Percentiles rank a stretch among this genome's conserved stretches.
Evolutionary conservation across 345 rosid species (phyloP).

Genomic region (Eucalyptus cloeziana): DNA sequence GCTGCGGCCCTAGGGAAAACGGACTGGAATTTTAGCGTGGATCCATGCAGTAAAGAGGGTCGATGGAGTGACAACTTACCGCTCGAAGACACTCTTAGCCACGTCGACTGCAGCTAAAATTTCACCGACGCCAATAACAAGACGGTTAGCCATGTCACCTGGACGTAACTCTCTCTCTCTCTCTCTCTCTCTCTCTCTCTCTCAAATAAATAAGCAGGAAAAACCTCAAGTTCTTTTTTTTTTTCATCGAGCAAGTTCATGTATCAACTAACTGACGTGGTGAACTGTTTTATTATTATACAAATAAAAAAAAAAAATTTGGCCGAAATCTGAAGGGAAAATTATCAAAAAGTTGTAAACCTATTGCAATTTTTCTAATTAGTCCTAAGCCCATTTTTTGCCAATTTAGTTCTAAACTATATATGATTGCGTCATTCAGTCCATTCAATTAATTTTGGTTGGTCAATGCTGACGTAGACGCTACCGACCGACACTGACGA

Average conservation of each 20-base stretch:
- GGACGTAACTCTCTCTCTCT: background rate
- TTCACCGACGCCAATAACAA: background rate
- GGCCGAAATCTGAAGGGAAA: too few species aligned
- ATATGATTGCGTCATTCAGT: fast-evolving
- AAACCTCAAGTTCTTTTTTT: too few species aligned
- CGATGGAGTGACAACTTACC: background rate
- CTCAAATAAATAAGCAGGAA: too few species aligned
- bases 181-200: too few species aligned
- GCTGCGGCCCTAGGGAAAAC: background rate
- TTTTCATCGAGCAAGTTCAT: too few species aligned
- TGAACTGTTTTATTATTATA: background rate
- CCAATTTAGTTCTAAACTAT: fast-evolving
- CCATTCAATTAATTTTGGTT: too few species aligned
- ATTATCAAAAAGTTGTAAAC: too few species aligned
- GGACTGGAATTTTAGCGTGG: background rate
- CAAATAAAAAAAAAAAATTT: too few species aligned
- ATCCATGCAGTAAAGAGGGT: background rate
- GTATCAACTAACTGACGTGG: background rate
- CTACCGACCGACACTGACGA: fast-evolving
- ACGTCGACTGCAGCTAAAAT: background rate
- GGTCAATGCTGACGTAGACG: too few species aligned
- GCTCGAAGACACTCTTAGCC: background rate
- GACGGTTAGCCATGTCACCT: background rate
- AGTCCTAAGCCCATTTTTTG: too few species aligned
- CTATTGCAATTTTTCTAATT: too few species aligned